These are phyloP conservation scores for Periconia sp. DNA, from an alignment of 2,329 filamentous ascomycete species.

Conservation along the genomic window DNA sequence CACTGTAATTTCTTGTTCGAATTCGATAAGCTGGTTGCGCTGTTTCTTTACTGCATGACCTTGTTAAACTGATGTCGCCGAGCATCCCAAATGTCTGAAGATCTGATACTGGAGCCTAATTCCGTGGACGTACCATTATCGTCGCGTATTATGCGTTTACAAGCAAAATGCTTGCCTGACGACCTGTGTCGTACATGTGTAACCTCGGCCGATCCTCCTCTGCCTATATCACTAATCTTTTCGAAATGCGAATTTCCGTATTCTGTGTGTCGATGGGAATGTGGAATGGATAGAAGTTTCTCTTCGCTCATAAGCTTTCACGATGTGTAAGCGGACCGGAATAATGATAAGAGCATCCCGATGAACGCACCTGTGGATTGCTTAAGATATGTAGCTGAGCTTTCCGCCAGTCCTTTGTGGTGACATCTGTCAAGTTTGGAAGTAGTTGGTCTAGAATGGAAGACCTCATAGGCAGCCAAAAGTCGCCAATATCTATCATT, in stretches of 20 bases:
- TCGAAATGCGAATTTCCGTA: conserved; percentile 14
- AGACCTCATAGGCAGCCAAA: conserved; percentile 14
- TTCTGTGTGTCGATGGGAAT: conserved; percentile 14
- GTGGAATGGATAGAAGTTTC: conserved; percentile 10
- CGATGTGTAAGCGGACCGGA: not conserved
- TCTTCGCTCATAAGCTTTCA: conserved; percentile 17
- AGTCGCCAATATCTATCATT: conserved; percentile 16
- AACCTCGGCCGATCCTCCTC: conserved; percentile 18
- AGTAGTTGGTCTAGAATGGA: conserved; percentile 9
- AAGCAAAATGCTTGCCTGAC: conserved; percentile 16
- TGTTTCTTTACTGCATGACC: conserved; percentile 12
- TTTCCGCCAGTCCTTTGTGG: conserved; percentile 6
- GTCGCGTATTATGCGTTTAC: conserved; percentile 16
- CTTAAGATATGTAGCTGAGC: conserved; percentile 15
- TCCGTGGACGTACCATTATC: not conserved
- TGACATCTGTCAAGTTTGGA: conserved; percentile 4
- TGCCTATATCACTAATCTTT: conserved; percentile 13
- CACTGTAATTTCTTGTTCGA: conserved; percentile 14
- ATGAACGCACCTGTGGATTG: not conserved
- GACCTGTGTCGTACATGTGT: conserved; percentile 15
- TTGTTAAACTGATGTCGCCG: no score
- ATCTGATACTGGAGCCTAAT: not conserved
- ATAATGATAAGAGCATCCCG: conserved; percentile 1
- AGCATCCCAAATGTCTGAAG: no score
- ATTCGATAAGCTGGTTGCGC: conserved; percentile 16